Evolutionary conservation across 352 stramenopile genomes (phyloP).

Genomic region (Phytophthora tentaculata): DNA sequence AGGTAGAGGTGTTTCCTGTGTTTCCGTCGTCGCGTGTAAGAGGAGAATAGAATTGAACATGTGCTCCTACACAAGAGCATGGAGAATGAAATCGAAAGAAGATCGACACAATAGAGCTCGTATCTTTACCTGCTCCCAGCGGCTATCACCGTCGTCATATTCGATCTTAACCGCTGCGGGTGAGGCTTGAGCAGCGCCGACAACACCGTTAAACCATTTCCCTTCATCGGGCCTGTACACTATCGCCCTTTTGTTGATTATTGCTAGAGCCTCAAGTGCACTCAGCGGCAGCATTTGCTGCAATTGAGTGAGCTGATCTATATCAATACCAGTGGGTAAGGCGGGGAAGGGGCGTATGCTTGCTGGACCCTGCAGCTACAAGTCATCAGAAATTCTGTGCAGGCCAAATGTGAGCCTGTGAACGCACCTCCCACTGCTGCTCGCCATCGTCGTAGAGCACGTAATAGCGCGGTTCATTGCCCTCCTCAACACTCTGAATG

Average conservation of each 20-base stretch:
- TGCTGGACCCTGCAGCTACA: conserved; percentile 12
- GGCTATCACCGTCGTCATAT: conserved; percentile 60
- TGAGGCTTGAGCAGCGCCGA: conserved; percentile 20
- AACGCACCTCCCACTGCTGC: conserved; percentile 48
- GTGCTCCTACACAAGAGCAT: conserved; percentile 29
- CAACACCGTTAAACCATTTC: conserved; percentile 50
- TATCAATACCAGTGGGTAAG: conserved; percentile 1
- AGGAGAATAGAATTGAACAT: conserved; percentile 48
- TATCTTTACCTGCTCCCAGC: conserved; percentile 47
- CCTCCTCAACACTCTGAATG: conserved; percentile 9
- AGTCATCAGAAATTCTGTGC: neutral
- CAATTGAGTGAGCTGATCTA: conserved; percentile 37
- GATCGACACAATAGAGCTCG: neutral
- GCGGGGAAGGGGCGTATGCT: conserved; percentile 19
- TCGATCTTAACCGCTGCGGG: conserved; percentile 35
- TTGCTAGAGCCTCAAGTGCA: neutral
- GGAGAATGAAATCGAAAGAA: conserved; percentile 4
- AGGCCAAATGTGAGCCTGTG: neutral
- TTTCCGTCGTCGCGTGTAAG: conserved; percentile 4
- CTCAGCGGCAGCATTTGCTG: conserved; percentile 36
- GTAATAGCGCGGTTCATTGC: conserved; percentile 23
- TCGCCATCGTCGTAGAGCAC: conserved; percentile 64
- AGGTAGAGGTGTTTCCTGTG: neutral
- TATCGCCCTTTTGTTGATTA: conserved; percentile 28
- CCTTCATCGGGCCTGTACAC: conserved; percentile 52